These are phyloP conservation scores for Pezicula neosporulosa DNA, from an alignment of 2,329 filamentous ascomycete species.

Conservation along the genomic window DNA sequence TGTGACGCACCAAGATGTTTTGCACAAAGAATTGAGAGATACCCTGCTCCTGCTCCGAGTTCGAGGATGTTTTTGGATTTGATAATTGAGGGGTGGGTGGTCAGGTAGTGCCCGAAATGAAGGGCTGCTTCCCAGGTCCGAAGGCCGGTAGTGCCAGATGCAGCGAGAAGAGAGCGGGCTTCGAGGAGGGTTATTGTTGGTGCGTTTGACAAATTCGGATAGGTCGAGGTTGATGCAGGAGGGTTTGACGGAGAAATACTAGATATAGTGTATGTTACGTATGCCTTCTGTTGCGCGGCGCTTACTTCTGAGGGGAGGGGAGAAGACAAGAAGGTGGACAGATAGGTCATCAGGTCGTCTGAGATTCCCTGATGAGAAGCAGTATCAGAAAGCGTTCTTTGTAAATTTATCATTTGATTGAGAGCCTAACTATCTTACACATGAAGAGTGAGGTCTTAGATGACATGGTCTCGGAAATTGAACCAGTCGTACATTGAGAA, in stretches of 20 bases:
- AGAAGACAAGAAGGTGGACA: slow-evolving; percentile 62
- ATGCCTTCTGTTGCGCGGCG: slow-evolving; percentile 68
- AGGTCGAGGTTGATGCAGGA: not conserved
- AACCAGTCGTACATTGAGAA: too few species aligned
- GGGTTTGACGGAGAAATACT: slow-evolving; percentile 5
- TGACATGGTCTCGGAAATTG: too few species aligned
- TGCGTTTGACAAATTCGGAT: not conserved
- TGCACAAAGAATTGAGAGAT: slow-evolving; percentile 71
- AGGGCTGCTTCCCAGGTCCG: slow-evolving; percentile 81
- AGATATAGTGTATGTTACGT: slow-evolving; percentile 64
- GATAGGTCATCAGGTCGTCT: slow-evolving; percentile 69
- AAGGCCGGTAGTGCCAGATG: slow-evolving; percentile 69
- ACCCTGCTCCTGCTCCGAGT: slow-evolving; percentile 73
- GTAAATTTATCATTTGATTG: slow-evolving; percentile 1
- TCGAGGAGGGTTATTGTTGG: slow-evolving; percentile 62
- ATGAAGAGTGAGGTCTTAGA: too few species aligned
- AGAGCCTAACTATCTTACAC: not conserved
- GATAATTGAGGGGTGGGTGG: slow-evolving; percentile 35
- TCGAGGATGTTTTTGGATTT: slow-evolving; percentile 60
- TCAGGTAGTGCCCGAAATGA: slow-evolving; percentile 68
- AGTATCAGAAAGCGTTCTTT: slow-evolving; percentile 16
- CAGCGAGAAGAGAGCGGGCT: slow-evolving; percentile 64
- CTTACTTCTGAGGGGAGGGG: slow-evolving; percentile 61
- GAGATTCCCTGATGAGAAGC: slow-evolving; percentile 66
- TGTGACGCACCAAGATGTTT: slow-evolving; percentile 57